Base-by-base conservation (phyloP, 2,329 filamentous ascomycete genomes). In the Thelonectria blattea region DNA sequence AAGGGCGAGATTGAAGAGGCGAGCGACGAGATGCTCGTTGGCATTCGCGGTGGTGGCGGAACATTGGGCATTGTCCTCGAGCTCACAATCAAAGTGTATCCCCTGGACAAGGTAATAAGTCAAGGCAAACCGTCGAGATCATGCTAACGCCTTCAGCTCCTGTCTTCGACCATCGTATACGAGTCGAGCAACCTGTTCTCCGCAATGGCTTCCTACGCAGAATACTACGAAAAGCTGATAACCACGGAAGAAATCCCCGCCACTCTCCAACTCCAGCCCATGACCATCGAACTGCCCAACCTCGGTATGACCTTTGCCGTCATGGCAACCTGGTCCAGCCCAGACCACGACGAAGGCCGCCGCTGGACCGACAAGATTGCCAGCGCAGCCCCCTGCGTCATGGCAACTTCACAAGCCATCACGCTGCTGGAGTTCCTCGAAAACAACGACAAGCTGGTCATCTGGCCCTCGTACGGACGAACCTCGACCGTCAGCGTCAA, bases 1-100 rank as follows among this genome's bases (percentile, higher is more conserved):
- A n/a, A 5, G 2, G 61, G 63, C 0, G 30, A 64, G 5, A 10
- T 66, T 3, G 1, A 47, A 3, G 27, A 55, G 14, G 63, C 63
- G 0, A 27, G 52, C 8, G 42, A 60, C 6, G 64, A 64, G 10
- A 7, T 60, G 0, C 43, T 66, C 0, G 39, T 42, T 1, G 63
- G 61, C 0, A 60, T 66, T 11, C 52, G 63, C 5, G 64, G 64
- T 2, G 51, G 52, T 1, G 64, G 64, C 0, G 58, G 58, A 2
- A 58, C 42, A 1, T 42, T 66, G 0, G 64, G 64, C 0, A n/a
- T 66, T 1, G 48, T 66, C 0, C 14, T 58, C 10, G 55, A 64
- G 1, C 30, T 66, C 0, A 62, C 41, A 0, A 47, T 66, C n/a
- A 64, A 56, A 1, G 34, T 50, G 0, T 60, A 58, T 2, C 58